These are phyloP conservation scores for Piedraia hortae DNA, from an alignment of 2,329 filamentous ascomycete genomes.

Conservation along the genomic window DNA sequence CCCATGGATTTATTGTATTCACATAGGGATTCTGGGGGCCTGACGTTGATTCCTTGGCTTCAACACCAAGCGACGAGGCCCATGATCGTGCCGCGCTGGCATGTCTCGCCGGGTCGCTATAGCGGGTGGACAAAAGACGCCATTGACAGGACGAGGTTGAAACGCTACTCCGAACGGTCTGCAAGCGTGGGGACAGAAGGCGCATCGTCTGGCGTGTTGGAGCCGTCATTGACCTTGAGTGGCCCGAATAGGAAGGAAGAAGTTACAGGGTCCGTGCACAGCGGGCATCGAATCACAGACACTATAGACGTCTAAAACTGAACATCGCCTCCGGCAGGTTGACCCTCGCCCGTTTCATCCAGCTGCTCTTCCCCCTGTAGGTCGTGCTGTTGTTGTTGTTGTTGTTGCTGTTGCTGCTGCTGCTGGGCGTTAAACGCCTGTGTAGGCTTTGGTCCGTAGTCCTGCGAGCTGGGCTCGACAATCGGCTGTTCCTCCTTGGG, in stretches of 20 bases:
- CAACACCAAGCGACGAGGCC: conserved; percentile 5
- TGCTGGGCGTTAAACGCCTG: conserved; percentile 34
- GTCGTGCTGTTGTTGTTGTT: no score
- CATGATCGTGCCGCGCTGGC: conserved; percentile 5
- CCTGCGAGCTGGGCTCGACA: conserved; percentile 84
- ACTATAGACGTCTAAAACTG: no score
- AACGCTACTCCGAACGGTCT: conserved; percentile 4
- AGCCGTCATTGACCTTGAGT: no score
- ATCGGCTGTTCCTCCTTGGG: conserved; percentile 97
- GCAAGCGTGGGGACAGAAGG: conserved; percentile 8
- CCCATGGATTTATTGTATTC: conserved; percentile 5
- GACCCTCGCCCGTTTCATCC: no score
- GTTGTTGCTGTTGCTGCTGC: conserved; percentile 23
- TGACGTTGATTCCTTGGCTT: conserved; percentile 2
- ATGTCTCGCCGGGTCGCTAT: conserved; percentile 12
- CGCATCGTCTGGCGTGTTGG: conserved; percentile 9
- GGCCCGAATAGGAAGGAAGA: no score
- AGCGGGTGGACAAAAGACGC: conserved; percentile 10
- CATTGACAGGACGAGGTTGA: conserved; percentile 5
- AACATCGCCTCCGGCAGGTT: no score
- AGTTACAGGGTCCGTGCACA: no score
- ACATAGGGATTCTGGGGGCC: conserved; percentile 8
- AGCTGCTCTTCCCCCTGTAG: no score
- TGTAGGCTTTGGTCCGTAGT: conserved; percentile 85
- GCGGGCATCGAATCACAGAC: no score